Percentiles rank a stretch among this genome's conserved stretches.
Conservation (phyloP, 306 rosid genomes). For the Acacia acuminata region DNA sequence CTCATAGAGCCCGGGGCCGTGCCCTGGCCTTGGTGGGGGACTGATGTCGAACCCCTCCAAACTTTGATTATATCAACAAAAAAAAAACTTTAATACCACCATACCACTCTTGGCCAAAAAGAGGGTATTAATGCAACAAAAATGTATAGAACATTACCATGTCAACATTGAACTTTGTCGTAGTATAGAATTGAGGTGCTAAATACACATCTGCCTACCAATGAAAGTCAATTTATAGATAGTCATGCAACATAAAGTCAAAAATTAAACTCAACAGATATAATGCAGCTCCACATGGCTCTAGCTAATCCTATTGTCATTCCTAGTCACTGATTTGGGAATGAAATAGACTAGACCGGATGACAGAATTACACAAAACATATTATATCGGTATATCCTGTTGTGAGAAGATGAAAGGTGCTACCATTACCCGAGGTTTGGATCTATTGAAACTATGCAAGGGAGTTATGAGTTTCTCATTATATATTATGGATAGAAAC, state of each 20-base stretch:
- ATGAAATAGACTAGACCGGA: slow-evolving; percentile 11
- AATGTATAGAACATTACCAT: no score
- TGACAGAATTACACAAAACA: neutral
- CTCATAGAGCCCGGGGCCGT: no score
- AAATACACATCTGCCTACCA: slow-evolving; percentile 88
- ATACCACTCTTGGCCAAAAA: no score
- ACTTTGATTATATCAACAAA: no score
- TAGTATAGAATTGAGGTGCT: slow-evolving; percentile 70
- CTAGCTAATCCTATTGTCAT: no score
- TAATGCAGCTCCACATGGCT: slow-evolving; percentile 10
- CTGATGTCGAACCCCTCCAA: no score
- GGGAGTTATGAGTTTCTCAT: neutral
- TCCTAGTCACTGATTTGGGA: slow-evolving; percentile 21
- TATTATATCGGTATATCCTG: neutral
- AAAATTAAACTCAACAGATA: slow-evolving; percentile 22
- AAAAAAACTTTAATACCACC: no score
- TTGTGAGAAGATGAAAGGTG: slow-evolving; percentile 8
- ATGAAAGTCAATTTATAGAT: slow-evolving; percentile 32
- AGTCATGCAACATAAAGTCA: slow-evolving; percentile 12
- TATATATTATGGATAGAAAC: neutral
- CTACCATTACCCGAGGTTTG: neutral
- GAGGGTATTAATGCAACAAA: no score
- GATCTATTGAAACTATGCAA: neutral
- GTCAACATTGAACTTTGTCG: slow-evolving; percentile 51
- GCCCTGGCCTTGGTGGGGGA: no score